Percentiles rank a stretch among this genome's conserved stretches.
These are phyloP conservation scores for Fusarium siculi DNA, from an alignment of 2,329 filamentous ascomycete genomes.

Conservation along the genomic window DNA sequence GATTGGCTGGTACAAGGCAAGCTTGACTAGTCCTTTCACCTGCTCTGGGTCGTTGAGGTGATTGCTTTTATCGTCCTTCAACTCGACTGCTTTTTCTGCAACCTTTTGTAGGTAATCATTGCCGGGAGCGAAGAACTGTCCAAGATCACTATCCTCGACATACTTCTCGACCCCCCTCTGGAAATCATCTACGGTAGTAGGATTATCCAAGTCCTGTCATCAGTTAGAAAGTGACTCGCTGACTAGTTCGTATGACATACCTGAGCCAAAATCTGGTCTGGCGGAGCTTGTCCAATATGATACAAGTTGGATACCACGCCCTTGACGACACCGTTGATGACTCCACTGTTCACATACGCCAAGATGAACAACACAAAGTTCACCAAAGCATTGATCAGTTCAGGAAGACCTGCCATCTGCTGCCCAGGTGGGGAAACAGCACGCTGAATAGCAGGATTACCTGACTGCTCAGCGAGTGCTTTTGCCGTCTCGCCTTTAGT, in stretches of 20 bases:
- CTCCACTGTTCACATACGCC: not conserved
- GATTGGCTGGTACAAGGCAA: not conserved
- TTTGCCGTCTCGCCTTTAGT: not conserved
- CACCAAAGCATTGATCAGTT: not conserved
- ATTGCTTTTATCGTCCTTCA: not conserved
- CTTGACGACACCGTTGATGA: not conserved
- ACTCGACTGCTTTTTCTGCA: not conserved
- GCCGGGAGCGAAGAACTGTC: not conserved
- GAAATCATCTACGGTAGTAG: not conserved
- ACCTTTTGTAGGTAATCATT: not conserved
- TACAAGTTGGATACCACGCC: not conserved
- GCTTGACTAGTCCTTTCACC: not conserved
- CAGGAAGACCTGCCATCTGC: not conserved
- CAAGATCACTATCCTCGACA: not conserved
- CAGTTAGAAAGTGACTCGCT: rapidly evolving
- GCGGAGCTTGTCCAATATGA: not conserved
- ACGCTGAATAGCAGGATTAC: not conserved
- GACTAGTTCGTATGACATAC: rapidly evolving
- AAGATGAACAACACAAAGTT: not conserved
- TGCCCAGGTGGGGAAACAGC: not conserved
- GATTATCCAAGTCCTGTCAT: not conserved
- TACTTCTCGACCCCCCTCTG: not conserved
- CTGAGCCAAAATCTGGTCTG: not conserved
- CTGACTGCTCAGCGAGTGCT: not conserved
- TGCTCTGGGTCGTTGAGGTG: not conserved